These are phyloP conservation scores for Ophiostoma australiae DNA, from an alignment of 2,329 filamentous ascomycete genomes.

Conservation along the genomic window DNA sequence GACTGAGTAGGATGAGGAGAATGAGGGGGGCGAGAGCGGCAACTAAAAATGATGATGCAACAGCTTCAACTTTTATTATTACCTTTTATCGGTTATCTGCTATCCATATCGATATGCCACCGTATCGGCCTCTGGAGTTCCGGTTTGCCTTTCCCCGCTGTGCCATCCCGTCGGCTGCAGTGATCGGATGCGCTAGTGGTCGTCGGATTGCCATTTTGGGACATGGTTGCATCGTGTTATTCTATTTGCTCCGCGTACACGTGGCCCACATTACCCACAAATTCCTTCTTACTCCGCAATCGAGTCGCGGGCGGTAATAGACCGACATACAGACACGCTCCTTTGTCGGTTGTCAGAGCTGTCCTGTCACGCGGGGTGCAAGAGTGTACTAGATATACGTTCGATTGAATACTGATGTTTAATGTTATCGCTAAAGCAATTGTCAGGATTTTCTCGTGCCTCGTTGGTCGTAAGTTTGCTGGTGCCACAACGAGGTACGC, in stretches of 20 bases:
- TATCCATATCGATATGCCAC: background rate
- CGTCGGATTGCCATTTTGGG: background rate
- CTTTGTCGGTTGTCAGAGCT: background rate
- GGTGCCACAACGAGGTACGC: background rate
- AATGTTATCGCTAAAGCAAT: background rate
- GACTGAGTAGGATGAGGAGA: background rate
- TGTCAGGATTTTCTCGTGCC: background rate
- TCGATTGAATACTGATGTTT: too few species aligned
- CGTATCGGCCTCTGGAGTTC: slow-evolving; percentile 7
- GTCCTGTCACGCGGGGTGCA: background rate
- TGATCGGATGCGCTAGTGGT: slow-evolving; percentile 18
- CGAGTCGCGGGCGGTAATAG: background rate
- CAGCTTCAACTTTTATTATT: slow-evolving; percentile 7
- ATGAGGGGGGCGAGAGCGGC: background rate
- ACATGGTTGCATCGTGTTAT: background rate
- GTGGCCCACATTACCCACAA: background rate
- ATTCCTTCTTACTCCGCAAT: background rate
- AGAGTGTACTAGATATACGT: background rate
- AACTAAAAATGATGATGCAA: background rate
- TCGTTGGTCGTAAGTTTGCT: background rate
- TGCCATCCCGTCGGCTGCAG: slow-evolving; percentile 1
- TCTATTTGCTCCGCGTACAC: slow-evolving; percentile 10
- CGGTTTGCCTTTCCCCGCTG: slow-evolving; percentile 9
- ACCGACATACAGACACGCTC: background rate
- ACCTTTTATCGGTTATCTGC: background rate